Base-by-base conservation (phyloP, 2,329 filamentous ascomycete species). In the Didymella pomorum region DNA sequence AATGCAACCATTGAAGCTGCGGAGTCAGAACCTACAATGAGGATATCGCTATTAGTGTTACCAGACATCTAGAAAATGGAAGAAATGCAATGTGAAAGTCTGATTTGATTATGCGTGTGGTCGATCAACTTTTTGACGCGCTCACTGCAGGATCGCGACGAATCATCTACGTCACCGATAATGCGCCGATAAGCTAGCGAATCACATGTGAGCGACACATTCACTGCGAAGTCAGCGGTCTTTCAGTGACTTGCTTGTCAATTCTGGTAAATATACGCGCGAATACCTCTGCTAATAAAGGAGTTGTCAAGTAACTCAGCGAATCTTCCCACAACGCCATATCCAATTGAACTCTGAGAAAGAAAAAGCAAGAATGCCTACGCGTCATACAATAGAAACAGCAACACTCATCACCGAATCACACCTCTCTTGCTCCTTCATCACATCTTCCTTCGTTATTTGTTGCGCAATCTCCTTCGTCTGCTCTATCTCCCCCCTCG, bases 31-130 rank as follows among this genome's bases (percentile, higher is more conserved):
- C 82, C 74, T 75, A 86, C 85, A 57, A 86, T 72, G 74, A 85
- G 81, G 53, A 87, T 85, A 66, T 87, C 84, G 7, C 79, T 79
- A 67, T 82, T 83, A 21, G 80, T 84, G 41, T 75, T 76, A 48
- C 70, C 69, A 47, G 73, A 72, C 73, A 76, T 76, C n/a, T 55
- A 63, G 42, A 44, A 33, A 37, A 45, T 8, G 26, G 23, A 29
- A 1, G 14, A 21, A 39, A 50, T n/a, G 12, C 28, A 9, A n/a
- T 29, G 56, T 18, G 12, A 31, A 50, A 29, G 45, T 51, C 37
- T 14, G 16, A 54, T 54, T 41, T 46, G 31, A 42, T 46, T 45
- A 50, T 50, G 50, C 51, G 46, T 42, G 41, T 46, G 50, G 46
- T 42, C 26, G 37, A 43, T 54, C 39, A 42, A 46, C 46, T 50